Conservation (phyloP, 768 basidiomycete species). For the Suillus cothurnatus region DNA sequence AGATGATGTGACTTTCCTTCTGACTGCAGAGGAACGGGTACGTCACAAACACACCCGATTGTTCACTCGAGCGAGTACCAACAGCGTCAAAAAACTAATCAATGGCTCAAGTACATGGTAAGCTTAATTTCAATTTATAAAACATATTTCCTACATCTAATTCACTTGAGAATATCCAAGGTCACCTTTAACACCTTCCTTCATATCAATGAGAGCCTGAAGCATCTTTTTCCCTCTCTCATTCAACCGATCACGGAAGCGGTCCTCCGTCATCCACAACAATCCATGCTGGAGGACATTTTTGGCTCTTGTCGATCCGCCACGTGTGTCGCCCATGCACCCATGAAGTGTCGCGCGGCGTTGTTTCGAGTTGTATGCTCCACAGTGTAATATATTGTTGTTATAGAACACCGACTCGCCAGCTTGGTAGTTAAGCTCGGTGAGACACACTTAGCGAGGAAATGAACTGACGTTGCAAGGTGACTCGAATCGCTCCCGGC, state of each 20-base stretch:
- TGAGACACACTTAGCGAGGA: not conserved
- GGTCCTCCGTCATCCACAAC: conserved; percentile 62
- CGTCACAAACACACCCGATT: not conserved
- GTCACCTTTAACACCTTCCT: conserved; percentile 41
- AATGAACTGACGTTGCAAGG: conserved; percentile 50
- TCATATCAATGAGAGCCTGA: conserved; percentile 57
- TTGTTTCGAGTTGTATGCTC: conserved; percentile 52
- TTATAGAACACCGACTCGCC: conserved; percentile 84
- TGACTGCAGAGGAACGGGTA: not conserved
- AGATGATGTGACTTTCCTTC: not conserved
- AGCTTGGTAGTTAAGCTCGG: conserved; percentile 35
- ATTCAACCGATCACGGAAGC: conserved; percentile 49
- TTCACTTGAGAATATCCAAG: conserved; percentile 50
- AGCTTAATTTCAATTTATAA: not conserved
- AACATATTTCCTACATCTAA: not conserved
- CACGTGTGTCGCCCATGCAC: conserved; percentile 61
- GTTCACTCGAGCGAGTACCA: not conserved
- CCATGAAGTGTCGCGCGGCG: conserved; percentile 71
- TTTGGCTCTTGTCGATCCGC: conserved; percentile 63
- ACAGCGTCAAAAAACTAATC: not conserved
- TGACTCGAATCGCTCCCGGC: conserved; percentile 64
- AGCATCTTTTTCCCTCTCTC: conserved; percentile 56
- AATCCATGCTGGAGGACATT: conserved; percentile 79
- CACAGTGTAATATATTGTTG: conserved; percentile 77
- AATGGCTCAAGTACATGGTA: not conserved